A percentile compares a stretch with the other conserved stretches of the same genome.
Evolutionary conservation across 2,329 filamentous ascomycete genomes (phyloP).

Genomic region (Podosphaera leucotricha): DNA sequence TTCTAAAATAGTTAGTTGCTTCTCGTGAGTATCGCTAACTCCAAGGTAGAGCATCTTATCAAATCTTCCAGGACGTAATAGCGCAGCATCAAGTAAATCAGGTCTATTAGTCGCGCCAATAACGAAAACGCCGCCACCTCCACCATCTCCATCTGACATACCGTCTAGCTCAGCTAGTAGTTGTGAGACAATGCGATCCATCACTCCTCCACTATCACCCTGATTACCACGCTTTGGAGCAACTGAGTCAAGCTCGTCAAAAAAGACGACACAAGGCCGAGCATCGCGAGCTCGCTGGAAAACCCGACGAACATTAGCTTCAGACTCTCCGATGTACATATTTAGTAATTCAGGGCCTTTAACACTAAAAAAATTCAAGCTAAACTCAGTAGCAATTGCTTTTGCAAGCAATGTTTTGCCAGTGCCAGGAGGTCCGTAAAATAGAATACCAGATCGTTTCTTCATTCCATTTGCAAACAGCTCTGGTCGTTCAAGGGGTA

Average conservation of each 20-base stretch:
- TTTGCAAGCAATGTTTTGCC: slow-evolving; percentile 85
- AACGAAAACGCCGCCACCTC: slow-evolving; percentile 69
- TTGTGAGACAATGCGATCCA: slow-evolving; percentile 94
- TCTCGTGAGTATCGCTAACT: slow-evolving; percentile 88
- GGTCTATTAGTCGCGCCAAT: slow-evolving; percentile 92
- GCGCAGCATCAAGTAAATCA: slow-evolving; percentile 72
- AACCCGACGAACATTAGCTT: slow-evolving; percentile 73
- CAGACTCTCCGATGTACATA: slow-evolving; percentile 91
- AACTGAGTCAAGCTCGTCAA: slow-evolving; percentile 80
- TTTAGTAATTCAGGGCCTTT: slow-evolving; percentile 81
- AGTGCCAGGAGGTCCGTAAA: slow-evolving; percentile 77
- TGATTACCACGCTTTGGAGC: slow-evolving; percentile 94
- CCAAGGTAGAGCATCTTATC: slow-evolving; percentile 98
- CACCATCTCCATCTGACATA: slow-evolving; percentile 82
- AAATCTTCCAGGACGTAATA: slow-evolving; percentile 75
- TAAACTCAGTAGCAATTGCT: slow-evolving; percentile 83
- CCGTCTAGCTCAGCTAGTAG: slow-evolving; percentile 86
- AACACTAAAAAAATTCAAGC: slow-evolving; percentile 82
- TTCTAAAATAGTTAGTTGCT: slow-evolving; percentile 84
- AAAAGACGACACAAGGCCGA: slow-evolving; percentile 74
- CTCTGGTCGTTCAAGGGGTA: slow-evolving; percentile 76
- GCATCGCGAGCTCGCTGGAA: slow-evolving; percentile 75
- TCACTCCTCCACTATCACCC: slow-evolving; percentile 88
- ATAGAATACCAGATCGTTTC: slow-evolving; percentile 81
- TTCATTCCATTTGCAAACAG: slow-evolving; percentile 96